Percentiles rank a stretch among this genome's conserved stretches.
Evolutionary conservation across 1,284 basidiomycete species (phyloP).

Genomic region (Cutaneotrichosporon mucoides): DNA sequence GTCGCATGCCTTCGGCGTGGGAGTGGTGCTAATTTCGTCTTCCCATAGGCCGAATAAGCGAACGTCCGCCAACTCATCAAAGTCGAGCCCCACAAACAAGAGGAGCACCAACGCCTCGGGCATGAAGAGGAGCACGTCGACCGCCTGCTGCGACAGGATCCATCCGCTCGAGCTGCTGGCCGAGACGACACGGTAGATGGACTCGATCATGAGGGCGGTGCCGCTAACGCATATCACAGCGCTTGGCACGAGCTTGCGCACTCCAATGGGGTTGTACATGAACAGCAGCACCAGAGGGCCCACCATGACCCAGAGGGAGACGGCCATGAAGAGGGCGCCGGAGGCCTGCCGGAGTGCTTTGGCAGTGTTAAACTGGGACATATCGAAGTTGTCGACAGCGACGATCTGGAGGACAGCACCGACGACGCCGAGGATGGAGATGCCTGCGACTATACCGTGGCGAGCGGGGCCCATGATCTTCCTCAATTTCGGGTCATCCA

Average conservation of each 20-base stretch:
- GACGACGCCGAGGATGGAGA: constrained; percentile 10
- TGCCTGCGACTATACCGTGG: not conserved
- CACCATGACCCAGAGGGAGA: not conserved
- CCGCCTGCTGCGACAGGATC: not conserved
- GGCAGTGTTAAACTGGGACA: not conserved
- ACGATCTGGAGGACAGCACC: constrained; percentile 15
- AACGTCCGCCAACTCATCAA: constrained; percentile 8
- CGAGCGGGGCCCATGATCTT: not conserved
- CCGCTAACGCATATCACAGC: not conserved
- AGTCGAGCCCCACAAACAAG: not conserved
- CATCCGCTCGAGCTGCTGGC: constrained; percentile 1
- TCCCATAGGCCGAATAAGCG: not conserved
- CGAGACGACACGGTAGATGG: constrained; percentile 6
- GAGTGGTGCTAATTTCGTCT: not conserved
- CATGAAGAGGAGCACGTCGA: constrained; percentile 10
- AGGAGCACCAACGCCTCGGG: constrained; percentile 9
- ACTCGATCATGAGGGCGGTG: constrained; percentile 6
- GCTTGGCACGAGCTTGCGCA: not conserved
- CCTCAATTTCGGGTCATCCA: not conserved
- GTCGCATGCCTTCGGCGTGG: not conserved
- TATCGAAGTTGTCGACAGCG: constrained; percentile 1
- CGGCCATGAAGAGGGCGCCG: constrained; percentile 8
- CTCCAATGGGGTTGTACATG: not conserved
- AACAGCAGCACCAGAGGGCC: not conserved
- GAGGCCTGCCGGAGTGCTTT: constrained; percentile 7